These are phyloP conservation scores for Populus tomentosa DNA, from an alignment of 441 rosid genomes.

Conservation along the genomic window DNA sequence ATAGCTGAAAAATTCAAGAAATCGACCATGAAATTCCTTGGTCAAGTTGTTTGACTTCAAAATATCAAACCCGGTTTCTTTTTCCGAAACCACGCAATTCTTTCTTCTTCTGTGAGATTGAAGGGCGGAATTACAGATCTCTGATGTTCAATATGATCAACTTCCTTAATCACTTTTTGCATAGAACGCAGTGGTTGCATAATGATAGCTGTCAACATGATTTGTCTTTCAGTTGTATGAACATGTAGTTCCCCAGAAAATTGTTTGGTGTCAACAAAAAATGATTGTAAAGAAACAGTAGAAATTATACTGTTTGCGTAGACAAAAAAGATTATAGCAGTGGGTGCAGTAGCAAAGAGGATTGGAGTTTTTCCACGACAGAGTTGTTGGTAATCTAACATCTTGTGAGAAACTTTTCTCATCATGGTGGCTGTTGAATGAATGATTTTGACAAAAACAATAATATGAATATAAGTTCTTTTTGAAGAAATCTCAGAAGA, in stretches of 20 bases:
- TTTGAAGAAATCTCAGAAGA: not conserved
- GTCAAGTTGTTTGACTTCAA: constrained; percentile 46
- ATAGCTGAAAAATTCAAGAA: constrained; percentile 40
- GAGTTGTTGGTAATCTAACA: constrained; percentile 17
- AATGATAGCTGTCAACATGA: constrained; percentile 15
- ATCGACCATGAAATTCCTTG: constrained; percentile 45
- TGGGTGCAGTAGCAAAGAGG: constrained; percentile 24
- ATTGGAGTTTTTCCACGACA: constrained; percentile 25
- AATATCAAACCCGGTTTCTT: constrained; percentile 36
- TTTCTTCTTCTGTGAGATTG: constrained; percentile 39
- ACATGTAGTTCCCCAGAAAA: constrained; percentile 9
- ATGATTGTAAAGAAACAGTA: constrained; percentile 23
- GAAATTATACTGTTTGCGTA: constrained; percentile 29
- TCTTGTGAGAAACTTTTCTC: constrained; percentile 25
- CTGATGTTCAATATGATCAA: not conserved
- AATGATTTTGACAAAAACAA: not conserved
- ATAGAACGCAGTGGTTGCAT: constrained; percentile 22
- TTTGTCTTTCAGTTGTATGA: constrained; percentile 7
- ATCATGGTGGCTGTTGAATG: not conserved
- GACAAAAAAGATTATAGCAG: constrained; percentile 37
- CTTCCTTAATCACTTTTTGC: constrained; percentile 20
- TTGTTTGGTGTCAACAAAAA: constrained; percentile 6
- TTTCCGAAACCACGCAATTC: constrained; percentile 44
- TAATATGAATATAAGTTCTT: not conserved
- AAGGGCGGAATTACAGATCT: constrained; percentile 39